Evolutionary conservation across 352 stramenopile genomes (phyloP).

Genomic region (Pythium periplocum): DNA sequence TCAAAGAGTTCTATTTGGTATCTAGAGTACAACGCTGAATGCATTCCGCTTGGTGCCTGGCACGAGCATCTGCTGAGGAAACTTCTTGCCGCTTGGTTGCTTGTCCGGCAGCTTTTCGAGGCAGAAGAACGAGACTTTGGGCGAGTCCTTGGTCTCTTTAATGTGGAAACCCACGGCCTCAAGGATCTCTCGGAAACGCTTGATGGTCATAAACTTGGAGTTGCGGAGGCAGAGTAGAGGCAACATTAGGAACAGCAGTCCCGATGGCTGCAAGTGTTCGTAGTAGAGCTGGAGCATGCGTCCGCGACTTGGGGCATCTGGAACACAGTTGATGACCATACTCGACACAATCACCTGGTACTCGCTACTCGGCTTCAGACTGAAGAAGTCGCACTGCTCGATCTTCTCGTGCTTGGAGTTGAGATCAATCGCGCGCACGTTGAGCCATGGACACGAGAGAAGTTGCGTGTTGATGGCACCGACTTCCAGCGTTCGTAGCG

Average conservation of each 20-base stretch:
- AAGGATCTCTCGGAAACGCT: conserved; percentile 63
- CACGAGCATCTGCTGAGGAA: conserved; percentile 44
- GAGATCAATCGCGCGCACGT: conserved; percentile 94
- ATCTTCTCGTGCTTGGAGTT: conserved; percentile 89
- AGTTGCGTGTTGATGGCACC: conserved; percentile 97
- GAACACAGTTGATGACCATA: conserved; percentile 96
- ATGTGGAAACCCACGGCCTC: conserved; percentile 61
- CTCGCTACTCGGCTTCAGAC: conserved; percentile 45
- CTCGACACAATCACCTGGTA: conserved; percentile 93
- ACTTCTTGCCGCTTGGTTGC: conserved; percentile 12
- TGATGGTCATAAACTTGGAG: conserved; percentile 73
- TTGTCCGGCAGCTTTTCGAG: conserved; percentile 39
- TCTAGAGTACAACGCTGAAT: conserved; percentile 58
- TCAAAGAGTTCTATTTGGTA: neutral
- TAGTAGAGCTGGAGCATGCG: conserved; percentile 68
- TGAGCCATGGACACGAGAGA: conserved; percentile 89
- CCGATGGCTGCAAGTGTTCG: conserved; percentile 42
- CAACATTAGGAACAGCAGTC: conserved; percentile 72
- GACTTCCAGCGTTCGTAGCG: conserved; percentile 73
- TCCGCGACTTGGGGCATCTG: conserved; percentile 76
- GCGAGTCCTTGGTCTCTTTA: conserved; percentile 67
- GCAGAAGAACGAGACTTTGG: conserved; percentile 81
- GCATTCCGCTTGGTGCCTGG: conserved; percentile 55
- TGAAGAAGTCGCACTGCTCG: conserved; percentile 91
- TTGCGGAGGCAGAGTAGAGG: conserved; percentile 69